Conservation (phyloP, 2,329 filamentous ascomycete genomes). For the Pseudogymnoascus sp. region DNA sequence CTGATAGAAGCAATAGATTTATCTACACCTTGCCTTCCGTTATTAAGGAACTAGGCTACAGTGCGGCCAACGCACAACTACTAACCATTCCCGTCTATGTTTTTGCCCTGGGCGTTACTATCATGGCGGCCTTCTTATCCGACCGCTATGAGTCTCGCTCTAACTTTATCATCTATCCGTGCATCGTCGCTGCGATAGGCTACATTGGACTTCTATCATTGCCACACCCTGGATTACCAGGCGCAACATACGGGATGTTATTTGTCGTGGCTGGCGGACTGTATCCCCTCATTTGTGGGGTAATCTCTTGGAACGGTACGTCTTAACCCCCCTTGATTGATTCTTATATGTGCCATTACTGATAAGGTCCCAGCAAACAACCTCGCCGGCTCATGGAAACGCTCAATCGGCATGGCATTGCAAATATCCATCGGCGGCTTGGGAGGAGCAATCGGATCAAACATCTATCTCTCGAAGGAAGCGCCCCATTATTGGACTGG, state of each 20-base stretch:
- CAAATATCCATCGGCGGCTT: slow-evolving; percentile 27
- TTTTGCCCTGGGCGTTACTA: slow-evolving; percentile 12
- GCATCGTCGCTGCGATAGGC: slow-evolving; percentile 14
- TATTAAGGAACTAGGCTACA: slow-evolving; percentile 19
- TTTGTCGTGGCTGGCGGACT: slow-evolving; percentile 80
- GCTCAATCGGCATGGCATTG: slow-evolving; percentile 25
- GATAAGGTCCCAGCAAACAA: slow-evolving; percentile 22
- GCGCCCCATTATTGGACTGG: slow-evolving; percentile 31
- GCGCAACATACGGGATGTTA: slow-evolving; percentile 68
- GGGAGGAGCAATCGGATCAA: slow-evolving; percentile 31
- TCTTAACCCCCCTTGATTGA: background rate
- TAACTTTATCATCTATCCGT: slow-evolving; percentile 17
- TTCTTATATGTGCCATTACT: background rate
- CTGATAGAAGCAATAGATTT: slow-evolving; percentile 2
- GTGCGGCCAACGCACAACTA: slow-evolving; percentile 15
- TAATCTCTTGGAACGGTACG: slow-evolving; percentile 59
- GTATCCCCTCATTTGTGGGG: slow-evolving; percentile 75
- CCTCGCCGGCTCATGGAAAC: slow-evolving; percentile 23
- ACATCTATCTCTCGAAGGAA: slow-evolving; percentile 32
- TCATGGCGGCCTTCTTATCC: slow-evolving; percentile 13
- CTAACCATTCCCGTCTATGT: slow-evolving; percentile 19
- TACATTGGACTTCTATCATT: slow-evolving; percentile 15
- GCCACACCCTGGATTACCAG: slow-evolving; percentile 39
- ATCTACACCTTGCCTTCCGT: slow-evolving; percentile 21
- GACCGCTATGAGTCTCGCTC: slow-evolving; percentile 17